These are phyloP conservation scores for Lachnellula willkommii DNA, from an alignment of 2,329 filamentous ascomycete species.

Conservation along the genomic window DNA sequence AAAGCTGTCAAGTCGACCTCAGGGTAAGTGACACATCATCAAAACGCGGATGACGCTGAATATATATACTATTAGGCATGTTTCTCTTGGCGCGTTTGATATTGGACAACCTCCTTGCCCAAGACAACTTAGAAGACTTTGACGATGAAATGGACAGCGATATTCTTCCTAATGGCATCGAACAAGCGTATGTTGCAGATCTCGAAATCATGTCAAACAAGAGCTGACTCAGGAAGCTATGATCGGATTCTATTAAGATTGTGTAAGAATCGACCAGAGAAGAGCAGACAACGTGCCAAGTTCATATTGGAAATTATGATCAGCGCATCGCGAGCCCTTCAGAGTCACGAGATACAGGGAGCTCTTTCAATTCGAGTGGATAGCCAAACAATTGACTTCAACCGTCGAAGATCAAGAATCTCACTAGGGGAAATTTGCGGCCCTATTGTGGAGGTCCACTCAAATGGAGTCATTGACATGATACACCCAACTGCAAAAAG, in stretches of 20 bases:
- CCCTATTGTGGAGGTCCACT: neutral
- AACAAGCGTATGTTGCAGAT: neutral
- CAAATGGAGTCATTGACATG: constrained; percentile 2
- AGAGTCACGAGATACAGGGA: constrained; percentile 2
- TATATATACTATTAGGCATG: neutral
- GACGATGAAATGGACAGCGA: neutral
- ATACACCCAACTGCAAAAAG: constrained; percentile 3
- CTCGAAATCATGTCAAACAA: neutral
- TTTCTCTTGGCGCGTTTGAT: constrained; percentile 1
- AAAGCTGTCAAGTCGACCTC: neutral
- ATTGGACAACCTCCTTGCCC: constrained; percentile 1
- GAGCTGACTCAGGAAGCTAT: neutral
- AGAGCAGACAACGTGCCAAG: neutral
- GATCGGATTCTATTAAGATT: neutral
- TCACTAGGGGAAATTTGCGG: neutral
- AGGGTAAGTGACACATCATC: no score
- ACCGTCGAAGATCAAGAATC: neutral
- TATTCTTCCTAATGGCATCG: neutral
- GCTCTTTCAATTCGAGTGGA: neutral
- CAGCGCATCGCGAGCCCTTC: neutral
- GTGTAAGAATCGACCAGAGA: neutral
- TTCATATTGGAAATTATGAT: neutral
- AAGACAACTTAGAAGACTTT: constrained; percentile 1
- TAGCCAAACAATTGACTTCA: neutral
- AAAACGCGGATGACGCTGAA: no score